Evolutionary conservation across 2,329 filamentous ascomycete species (phyloP), one percentile per base, ranked within the genome.

Genomic region (Helotiales sp.): DNA sequence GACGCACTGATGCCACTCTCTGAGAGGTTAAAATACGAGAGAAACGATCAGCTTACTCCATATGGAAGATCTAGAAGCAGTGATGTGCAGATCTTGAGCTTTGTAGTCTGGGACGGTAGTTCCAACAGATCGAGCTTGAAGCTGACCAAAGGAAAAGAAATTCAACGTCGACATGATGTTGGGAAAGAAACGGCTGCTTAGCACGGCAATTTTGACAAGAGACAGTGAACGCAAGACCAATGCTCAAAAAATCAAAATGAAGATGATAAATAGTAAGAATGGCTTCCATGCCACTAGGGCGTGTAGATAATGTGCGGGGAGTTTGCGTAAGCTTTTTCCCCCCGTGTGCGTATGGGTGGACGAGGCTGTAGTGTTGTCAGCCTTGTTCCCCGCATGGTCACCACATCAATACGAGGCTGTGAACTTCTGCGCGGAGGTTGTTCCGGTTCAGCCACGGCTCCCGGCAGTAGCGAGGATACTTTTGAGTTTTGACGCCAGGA

Each of bases 311-410:
- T 45, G 17, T 20, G 2, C 13, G n/a, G n/a, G 4, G 26, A 30
- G 24, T 32, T 32, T 55, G 32, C 47, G 34, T n/a, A 22, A 40
- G 15, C n/a, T 32, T 8, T 43, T 22, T 26, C 7, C 13, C 24
- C 8, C 13, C 15, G 24, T 17, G 34, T 26, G 8, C 24, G 17
- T 49, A n/a, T n/a, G n/a, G n/a, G n/a, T n/a, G n/a, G 28, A 49
- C 50, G 28, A 28, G 52, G 54, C 49, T 24, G 32, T 7, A 37
- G 17, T 17, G 3, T n/a, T 40, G 47, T 47, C 34, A 55, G 61
- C 61, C 49, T 55, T 24, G 54, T 58, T 64, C 37, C 52, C 61
- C 49, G n/a, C 61, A 64, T 20, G 17, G 30, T 17, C 17, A 55
- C 30, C 17, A 55, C 30, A 34, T 15, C 6, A 22, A 30, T 20